phyloP scores from a whole-genome alignment of 169 alveolate species.

The Eimeria mitis region DNA sequence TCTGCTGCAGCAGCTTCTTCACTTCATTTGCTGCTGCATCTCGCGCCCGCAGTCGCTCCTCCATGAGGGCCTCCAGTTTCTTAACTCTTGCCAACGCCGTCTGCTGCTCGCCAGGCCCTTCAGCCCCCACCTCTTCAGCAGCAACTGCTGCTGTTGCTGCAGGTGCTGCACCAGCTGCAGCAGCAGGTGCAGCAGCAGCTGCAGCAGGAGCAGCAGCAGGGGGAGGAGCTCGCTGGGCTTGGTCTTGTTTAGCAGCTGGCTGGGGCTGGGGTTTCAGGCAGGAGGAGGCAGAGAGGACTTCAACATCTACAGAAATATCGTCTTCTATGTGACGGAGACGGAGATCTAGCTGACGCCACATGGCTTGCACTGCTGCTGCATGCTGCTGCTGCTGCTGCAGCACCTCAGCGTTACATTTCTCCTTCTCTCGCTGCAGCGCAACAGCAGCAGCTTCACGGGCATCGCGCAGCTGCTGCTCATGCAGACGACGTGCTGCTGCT shows the following conservation, averaged over 20 bases:
- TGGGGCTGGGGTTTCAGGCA: background rate
- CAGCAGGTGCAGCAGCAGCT: background rate
- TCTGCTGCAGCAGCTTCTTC: slow-evolving; percentile 31
- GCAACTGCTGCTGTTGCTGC: background rate
- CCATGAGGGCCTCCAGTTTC: slow-evolving; percentile 61
- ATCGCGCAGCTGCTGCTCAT: slow-evolving; percentile 17
- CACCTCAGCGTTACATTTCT: background rate
- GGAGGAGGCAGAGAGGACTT: slow-evolving; percentile 2
- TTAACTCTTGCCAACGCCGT: slow-evolving; percentile 5
- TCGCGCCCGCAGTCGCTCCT: slow-evolving; percentile 36
- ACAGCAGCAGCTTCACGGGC: slow-evolving; percentile 13
- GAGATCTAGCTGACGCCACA: background rate
- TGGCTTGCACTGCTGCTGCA: slow-evolving; percentile 50
- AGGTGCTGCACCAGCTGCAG: background rate
- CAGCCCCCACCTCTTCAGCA: background rate
- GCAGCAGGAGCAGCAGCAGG: background rate
- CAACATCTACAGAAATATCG: slow-evolving; percentile 42
- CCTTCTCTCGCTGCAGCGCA: slow-evolving; percentile 43
- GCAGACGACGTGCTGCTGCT: slow-evolving; percentile 31
- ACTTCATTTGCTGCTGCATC: slow-evolving; percentile 21
- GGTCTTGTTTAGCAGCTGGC: background rate
- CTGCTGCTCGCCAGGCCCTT: background rate
- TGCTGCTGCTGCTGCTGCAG: slow-evolving; percentile 45
- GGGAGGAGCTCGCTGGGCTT: background rate
- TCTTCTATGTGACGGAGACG: slow-evolving; percentile 39